These are phyloP conservation scores for Aquilaria sinensis DNA, from an alignment of 345 rosid genomes.

Conservation along the genomic window DNA sequence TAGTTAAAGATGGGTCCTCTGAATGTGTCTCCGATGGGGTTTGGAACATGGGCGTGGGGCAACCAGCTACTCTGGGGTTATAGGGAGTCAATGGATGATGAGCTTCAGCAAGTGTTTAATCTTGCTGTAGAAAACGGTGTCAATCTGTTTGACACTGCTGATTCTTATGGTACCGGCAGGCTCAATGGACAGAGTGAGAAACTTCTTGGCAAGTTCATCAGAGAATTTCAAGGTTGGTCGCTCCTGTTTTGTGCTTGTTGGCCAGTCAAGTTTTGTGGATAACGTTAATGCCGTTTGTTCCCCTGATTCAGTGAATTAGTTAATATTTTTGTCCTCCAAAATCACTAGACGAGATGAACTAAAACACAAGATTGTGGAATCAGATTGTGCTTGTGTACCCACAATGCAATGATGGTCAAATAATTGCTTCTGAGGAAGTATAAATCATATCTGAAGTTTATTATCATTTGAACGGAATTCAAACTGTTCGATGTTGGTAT, in stretches of 20 bases:
- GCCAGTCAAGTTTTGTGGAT: background rate
- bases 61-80: constrained; percentile 96
- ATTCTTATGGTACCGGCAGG: constrained; percentile 87
- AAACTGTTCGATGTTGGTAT: no score
- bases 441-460: no score
- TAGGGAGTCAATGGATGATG: constrained; percentile 69
- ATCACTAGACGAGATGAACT: background rate
- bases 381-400: no score
- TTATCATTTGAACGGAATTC: no score
- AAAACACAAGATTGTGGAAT: no score
- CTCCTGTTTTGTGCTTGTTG: background rate
- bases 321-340: background rate
- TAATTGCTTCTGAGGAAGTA: no score
- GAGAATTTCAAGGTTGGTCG: constrained; percentile 43
- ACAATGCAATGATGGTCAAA: no score
- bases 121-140: constrained; percentile 73
- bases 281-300: no score
- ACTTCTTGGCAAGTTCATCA: constrained; percentile 81
- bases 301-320: background rate
- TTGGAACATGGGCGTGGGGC: constrained; percentile 99
- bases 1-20: constrained; percentile 88
- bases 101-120: constrained; percentile 71
- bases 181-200: constrained; percentile 85
- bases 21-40: constrained; percentile 91
- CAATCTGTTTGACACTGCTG: constrained; percentile 87